phyloP scores from a whole-genome alignment of 140 eudicot species.

The Cichorium intybus region DNA sequence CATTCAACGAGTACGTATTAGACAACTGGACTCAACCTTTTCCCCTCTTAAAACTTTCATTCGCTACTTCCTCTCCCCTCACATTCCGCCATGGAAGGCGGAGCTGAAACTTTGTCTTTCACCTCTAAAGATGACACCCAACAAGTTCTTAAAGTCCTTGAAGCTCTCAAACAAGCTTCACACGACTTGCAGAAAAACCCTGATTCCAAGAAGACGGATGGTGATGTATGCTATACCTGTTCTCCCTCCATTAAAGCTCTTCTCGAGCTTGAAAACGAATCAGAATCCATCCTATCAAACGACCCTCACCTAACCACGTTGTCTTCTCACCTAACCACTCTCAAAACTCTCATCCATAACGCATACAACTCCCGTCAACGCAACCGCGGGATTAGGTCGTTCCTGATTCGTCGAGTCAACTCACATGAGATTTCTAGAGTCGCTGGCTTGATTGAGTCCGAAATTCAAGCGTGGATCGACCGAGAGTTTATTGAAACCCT shows the following conservation, averaged over 20 bases:
- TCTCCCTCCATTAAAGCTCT: conserved; percentile 67
- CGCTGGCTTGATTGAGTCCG: conserved; percentile 59
- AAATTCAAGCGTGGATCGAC: conserved; percentile 71
- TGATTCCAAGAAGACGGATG: conserved; percentile 21
- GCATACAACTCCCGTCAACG: conserved; percentile 18
- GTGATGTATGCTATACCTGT: background rate
- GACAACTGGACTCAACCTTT: conserved; percentile 7
- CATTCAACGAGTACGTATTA: background rate
- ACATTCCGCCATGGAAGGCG: conserved; percentile 37
- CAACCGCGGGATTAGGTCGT: conserved; percentile 39
- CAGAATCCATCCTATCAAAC: conserved; percentile 48
- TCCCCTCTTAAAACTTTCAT: conserved; percentile 12
- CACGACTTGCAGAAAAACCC: conserved; percentile 44
- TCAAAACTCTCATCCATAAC: conserved; percentile 40
- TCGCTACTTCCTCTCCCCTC: conserved; percentile 10
- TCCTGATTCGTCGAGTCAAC: conserved; percentile 47
- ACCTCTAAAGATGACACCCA: conserved; percentile 29
- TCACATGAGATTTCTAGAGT: conserved; percentile 61
- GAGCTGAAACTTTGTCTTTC: conserved; percentile 17
- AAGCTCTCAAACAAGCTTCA: conserved; percentile 72
- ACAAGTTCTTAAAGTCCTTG: conserved; percentile 43
- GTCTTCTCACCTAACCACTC: conserved; percentile 47
- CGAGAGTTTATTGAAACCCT: conserved; percentile 51
- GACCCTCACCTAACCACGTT: conserved; percentile 51
- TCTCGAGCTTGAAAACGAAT: conserved; percentile 58